Base-by-base conservation (phyloP, 345 rosid genomes). In the Eutrema yunnanense region DNA sequence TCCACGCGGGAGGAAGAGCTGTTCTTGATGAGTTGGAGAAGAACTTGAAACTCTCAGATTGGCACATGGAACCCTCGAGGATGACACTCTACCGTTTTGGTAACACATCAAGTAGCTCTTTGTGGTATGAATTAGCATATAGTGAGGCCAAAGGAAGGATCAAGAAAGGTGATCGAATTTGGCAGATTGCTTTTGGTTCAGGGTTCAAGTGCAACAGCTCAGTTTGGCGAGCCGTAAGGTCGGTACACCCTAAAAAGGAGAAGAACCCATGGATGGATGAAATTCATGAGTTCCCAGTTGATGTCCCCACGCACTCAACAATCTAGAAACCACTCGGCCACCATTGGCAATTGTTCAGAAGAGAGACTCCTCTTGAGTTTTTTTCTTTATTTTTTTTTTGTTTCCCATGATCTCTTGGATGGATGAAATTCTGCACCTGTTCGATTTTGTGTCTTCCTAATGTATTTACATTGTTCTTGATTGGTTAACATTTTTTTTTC, bases 121-220 rank as follows among this genome's bases (percentile, higher is more conserved):
- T 83, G 52, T 83, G 89, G 89, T 85, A 85, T 65, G 89, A 85
- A 14, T 76, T 85, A 72, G 89, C 89, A 8, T 85, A 85, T 63
- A 47, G 81, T 33, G 89, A 85, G 60, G 87, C 87, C 37, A 85
- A 85, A 63, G 89, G 89, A 58, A 78, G 89, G 81, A 74, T 85
- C 51, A 81, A 79, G 83, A 85, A 56, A 73, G 87, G 85, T 16
- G 84, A 85, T 41, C 73, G 85, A 43, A 72, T 80, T 44, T 83
- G 89, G 89, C 89, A 85, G 80, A 85, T 85, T 33, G 89, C 89
- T 50, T 85, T 85, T 53, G 89, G 89, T 16, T 82, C 84, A 9
- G 87, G 87, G 36, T 84, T 84, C 54, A 84, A 84, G 80, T 84
- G 87, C 30, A 83, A 85, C 80, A 85, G 89, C 69, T 81, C 89